phyloP scores from a whole-genome alignment of 805 yeast genomes.

The Candida oleophila region DNA sequence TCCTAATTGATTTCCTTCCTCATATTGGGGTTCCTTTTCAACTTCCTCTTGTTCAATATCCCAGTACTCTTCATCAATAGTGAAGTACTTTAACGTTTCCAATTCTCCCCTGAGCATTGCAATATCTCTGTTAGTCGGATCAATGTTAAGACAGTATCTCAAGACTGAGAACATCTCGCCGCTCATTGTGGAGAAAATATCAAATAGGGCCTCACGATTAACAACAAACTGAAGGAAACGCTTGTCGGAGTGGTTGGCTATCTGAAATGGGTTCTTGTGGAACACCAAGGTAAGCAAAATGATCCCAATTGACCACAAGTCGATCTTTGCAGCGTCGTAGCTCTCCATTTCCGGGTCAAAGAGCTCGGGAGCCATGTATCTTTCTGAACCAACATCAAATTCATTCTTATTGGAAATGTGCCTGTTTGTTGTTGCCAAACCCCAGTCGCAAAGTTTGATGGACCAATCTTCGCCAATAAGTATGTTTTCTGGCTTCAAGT shows the following conservation, averaged over 20 bases:
- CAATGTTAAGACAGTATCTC: constrained; percentile 74
- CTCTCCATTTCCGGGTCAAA: constrained; percentile 59
- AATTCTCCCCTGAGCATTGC: constrained; percentile 60
- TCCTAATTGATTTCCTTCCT: constrained; percentile 17
- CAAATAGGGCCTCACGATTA: constrained; percentile 86
- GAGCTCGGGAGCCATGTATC: constrained; percentile 94
- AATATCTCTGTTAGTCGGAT: constrained; percentile 81
- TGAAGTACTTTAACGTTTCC: constrained; percentile 59
- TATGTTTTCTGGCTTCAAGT: constrained; percentile 58
- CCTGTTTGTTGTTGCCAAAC: constrained; percentile 52
- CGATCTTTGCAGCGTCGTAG: constrained; percentile 80
- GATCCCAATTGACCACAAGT: constrained; percentile 88
- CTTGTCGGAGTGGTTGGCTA: constrained; percentile 78
- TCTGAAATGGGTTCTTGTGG: constrained; percentile 82
- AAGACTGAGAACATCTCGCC: constrained; percentile 83
- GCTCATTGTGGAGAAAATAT: constrained; percentile 86
- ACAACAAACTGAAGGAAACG: constrained; percentile 82
- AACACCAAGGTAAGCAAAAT: constrained; percentile 81
- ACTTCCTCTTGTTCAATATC: constrained; percentile 53
- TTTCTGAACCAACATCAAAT: constrained; percentile 84
- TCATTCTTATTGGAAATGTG: constrained; percentile 53
- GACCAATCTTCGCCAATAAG: constrained; percentile 56
- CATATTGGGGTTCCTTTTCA: constrained; percentile 19
- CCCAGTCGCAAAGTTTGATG: constrained; percentile 58
- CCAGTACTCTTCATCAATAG: constrained; percentile 70